Percentiles rank a stretch among this genome's conserved stretches.
phyloP scores from a whole-genome alignment of 139 green algal species.

The Chlamydomonas sphaeroides region DNA sequence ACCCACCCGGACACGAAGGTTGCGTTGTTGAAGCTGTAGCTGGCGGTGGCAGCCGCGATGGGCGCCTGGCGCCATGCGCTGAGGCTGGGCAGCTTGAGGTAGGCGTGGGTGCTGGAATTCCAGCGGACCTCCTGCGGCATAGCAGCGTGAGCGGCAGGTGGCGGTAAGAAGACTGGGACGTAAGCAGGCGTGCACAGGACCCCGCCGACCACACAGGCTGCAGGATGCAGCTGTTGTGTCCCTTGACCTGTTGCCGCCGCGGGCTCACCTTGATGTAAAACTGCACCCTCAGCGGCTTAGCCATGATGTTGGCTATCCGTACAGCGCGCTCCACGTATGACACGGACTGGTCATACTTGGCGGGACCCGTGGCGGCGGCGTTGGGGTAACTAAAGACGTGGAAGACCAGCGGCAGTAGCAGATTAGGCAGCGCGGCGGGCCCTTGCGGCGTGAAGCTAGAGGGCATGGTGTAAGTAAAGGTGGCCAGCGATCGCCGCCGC shows the following conservation, averaged over 20 bases:
- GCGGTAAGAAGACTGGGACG: neutral
- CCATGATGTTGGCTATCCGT: neutral
- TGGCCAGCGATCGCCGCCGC: neutral
- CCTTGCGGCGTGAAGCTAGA: neutral
- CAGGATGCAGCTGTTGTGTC: too few species aligned
- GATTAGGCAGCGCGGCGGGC: neutral
- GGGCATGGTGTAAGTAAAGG: neutral
- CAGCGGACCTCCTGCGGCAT: neutral
- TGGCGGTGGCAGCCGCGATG: too few species aligned
- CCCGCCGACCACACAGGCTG: too few species aligned
- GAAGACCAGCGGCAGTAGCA: conserved; percentile 8
- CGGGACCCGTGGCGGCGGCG: neutral
- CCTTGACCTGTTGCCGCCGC: neutral
- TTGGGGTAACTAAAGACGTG: conserved; percentile 16
- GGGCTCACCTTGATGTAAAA: conserved; percentile 12
- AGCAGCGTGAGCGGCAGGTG: neutral
- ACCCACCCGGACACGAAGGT: too few species aligned
- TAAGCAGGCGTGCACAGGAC: neutral
- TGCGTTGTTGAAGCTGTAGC: too few species aligned
- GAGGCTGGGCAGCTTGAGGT: neutral
- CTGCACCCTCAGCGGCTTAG: conserved; percentile 18
- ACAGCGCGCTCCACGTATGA: neutral
- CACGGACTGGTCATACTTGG: neutral
- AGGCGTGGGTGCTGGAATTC: neutral
- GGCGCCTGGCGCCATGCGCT: neutral